Conservation (phyloP, 306 rosid genomes). For the Malus fusca region DNA sequence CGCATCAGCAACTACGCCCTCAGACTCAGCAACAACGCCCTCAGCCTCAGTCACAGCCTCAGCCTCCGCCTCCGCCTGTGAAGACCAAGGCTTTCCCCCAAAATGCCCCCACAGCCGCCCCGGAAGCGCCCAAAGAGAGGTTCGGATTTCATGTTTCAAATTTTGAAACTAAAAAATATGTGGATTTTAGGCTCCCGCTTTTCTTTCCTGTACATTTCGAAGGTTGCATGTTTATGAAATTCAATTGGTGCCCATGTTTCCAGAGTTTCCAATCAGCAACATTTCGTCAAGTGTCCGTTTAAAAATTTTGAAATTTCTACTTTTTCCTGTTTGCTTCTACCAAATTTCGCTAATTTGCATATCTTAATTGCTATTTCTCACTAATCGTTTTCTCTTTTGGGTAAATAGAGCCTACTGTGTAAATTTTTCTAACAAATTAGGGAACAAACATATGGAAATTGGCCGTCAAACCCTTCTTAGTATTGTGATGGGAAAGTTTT, state of each 20-base stretch:
- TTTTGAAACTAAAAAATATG: not conserved
- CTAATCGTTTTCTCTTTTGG: not conserved
- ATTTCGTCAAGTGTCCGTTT: not conserved
- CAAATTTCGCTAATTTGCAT: not conserved
- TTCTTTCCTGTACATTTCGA: not conserved
- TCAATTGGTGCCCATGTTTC: not conserved
- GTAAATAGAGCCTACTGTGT: not conserved
- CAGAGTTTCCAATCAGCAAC: not conserved
- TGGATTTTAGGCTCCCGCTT: not conserved
- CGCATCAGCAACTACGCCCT: constrained; percentile 14
- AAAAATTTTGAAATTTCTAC: not conserved
- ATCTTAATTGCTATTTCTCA: not conserved
- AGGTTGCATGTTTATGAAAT: not conserved
- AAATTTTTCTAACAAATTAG: not conserved
- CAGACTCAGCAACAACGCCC: constrained; percentile 16
- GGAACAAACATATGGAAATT: not conserved
- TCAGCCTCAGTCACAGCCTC: constrained; percentile 2
- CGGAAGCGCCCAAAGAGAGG: constrained; percentile 47
- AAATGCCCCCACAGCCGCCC: constrained; percentile 13
- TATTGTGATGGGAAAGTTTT: not conserved
- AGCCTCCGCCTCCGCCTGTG: constrained; percentile 2
- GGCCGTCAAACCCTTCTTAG: not conserved
- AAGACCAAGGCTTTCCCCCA: constrained; percentile 15
- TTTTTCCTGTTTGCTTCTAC: not conserved
- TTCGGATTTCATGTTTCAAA: not conserved